Evolutionary conservation across 805 yeast genomes (phyloP), one percentile per base, ranked within the genome.

Genomic region (Lachancea meyersii): DNA sequence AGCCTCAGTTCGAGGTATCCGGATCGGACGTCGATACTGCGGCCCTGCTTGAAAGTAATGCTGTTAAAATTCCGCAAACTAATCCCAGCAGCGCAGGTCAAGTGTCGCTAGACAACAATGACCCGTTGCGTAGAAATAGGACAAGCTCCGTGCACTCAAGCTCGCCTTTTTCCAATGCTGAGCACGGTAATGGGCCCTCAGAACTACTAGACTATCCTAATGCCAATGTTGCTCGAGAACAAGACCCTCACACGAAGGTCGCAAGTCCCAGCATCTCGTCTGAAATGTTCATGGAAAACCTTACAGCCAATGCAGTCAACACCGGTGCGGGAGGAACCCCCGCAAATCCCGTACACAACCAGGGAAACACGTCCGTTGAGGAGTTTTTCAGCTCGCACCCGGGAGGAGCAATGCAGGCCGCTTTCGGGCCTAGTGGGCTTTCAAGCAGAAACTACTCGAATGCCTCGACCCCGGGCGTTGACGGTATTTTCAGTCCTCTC

Each of bases 1-100:
- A 87, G 3, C 87, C 82, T n/a, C 85, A 82, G 49, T 68, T 69
- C 50, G 67, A 67, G 48, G 50, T 67, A 31, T 53, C 61, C 14
- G 60, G 60, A 5, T 44, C 53, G 14, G 46, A 49, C 5, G 51
- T 50, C 5, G 61, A 56, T 38, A 63, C 72, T 35, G 67, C 62
- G 14, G 61, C 57, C 17, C 49, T 64, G 31, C 55, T 57, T 2
- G 59, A 58, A 35, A 50, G 60, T 20, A 52, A 49, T 20, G 50
- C 54, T 27, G 45, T 48, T 4, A 50, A 43, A 20, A 40, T 50
- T n/a, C 51, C 52, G 7, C 40, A 48, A 30, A 32, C 28, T n/a
- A 48, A 52, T 8, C 31, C 38, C 28, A 22, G 24, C 14, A 32
- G 35, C 7, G 23, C 9, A 7, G 35, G 30, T 6, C n/a, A 16